phyloP scores from a whole-genome alignment of 1,139 yeast species.

The Saccharomyces hybrid region DNA sequence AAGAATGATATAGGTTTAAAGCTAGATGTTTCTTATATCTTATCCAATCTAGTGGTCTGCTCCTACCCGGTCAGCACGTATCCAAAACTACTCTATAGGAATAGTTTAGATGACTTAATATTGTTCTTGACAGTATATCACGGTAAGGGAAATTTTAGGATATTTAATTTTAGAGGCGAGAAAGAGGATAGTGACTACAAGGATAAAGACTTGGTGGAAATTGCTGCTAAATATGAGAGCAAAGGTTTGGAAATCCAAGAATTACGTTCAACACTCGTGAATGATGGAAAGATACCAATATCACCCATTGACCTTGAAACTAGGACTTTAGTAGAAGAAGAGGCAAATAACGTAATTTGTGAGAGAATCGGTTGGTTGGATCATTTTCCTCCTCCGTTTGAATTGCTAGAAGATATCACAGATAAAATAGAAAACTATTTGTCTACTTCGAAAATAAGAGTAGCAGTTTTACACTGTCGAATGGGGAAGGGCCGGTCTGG shows the following conservation, averaged over 20 bases:
- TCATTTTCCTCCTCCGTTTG: slow-evolving; percentile 68
- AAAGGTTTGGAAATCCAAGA: neutral
- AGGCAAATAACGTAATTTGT: slow-evolving; percentile 2
- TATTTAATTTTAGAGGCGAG: slow-evolving; percentile 69
- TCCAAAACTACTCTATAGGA: slow-evolving; percentile 45
- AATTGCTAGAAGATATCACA: slow-evolving; percentile 39
- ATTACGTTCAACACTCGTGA: neutral
- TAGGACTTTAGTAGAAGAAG: neutral
- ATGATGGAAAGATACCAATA: neutral
- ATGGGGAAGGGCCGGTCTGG: slow-evolving; percentile 94
- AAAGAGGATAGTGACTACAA: slow-evolving; percentile 42
- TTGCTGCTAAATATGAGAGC: neutral
- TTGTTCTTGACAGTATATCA: slow-evolving; percentile 44
- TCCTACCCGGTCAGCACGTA: slow-evolving; percentile 57
- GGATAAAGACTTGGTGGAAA: slow-evolving; percentile 30
- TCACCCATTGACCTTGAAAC: neutral
- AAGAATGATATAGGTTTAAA: slow-evolving; percentile 25
- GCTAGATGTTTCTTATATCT: slow-evolving; percentile 59
- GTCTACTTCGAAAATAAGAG: slow-evolving; percentile 32
- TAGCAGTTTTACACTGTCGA: slow-evolving; percentile 76
- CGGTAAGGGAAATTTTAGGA: slow-evolving; percentile 49
- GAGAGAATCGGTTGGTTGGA: slow-evolving; percentile 46
- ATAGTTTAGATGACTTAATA: slow-evolving; percentile 45
- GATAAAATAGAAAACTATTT: slow-evolving; percentile 42
- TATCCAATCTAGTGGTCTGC: slow-evolving; percentile 55